phyloP scores from a whole-genome alignment of 805 yeast genomes.

The Barnettozyma sucrosica region DNA sequence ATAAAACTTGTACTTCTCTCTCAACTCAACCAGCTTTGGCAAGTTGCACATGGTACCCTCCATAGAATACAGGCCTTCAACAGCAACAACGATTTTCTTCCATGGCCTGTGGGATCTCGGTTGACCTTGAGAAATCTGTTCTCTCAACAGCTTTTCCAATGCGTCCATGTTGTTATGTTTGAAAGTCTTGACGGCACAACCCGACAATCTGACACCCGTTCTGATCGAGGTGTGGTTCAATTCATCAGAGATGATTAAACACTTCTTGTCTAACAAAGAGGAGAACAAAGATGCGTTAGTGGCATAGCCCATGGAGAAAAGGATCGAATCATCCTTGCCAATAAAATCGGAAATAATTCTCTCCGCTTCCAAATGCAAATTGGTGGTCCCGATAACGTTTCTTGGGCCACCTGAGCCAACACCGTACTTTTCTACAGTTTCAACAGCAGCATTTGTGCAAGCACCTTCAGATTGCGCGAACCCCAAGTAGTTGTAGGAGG shows the following conservation, averaged over 20 bases:
- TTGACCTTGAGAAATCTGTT: slow-evolving; percentile 49
- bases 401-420: slow-evolving; percentile 77
- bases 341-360: slow-evolving; percentile 72
- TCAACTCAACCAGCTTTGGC: slow-evolving; percentile 62
- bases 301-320: slow-evolving; percentile 93
- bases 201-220: slow-evolving; percentile 88
- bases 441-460: slow-evolving; percentile 76
- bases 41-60: slow-evolving; percentile 77
- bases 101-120: slow-evolving; percentile 95
- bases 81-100: slow-evolving; percentile 79
- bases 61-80: slow-evolving; percentile 84
- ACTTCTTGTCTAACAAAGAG: slow-evolving; percentile 77
- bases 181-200: slow-evolving; percentile 88
- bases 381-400: slow-evolving; percentile 66
- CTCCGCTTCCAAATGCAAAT: slow-evolving; percentile 72
- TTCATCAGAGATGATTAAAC: slow-evolving; percentile 89
- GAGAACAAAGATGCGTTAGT: slow-evolving; percentile 88
- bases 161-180: slow-evolving; percentile 88
- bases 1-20: slow-evolving; percentile 82
- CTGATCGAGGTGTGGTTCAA: slow-evolving; percentile 94
- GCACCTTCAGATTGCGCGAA: slow-evolving; percentile 93
- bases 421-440: slow-evolving; percentile 63
- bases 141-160: slow-evolving; percentile 61
- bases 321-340: slow-evolving; percentile 82
- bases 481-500: slow-evolving; percentile 92